A percentile compares a stretch with the other conserved stretches of the same genome.
Conservation (phyloP, 2,329 filamentous ascomycete genomes). For the Teratosphaeria zuluensis region DNA sequence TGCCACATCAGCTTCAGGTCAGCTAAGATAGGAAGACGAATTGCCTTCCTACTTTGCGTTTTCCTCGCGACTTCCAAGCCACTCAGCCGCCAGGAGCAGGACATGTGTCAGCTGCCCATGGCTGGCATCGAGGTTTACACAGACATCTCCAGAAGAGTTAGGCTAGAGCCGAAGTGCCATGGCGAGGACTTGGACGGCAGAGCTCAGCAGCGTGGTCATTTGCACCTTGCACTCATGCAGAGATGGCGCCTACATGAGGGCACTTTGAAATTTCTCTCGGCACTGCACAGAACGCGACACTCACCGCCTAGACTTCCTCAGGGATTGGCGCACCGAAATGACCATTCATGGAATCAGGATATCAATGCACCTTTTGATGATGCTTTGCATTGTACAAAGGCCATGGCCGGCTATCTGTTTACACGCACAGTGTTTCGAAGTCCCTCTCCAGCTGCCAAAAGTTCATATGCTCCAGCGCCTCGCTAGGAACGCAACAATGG, state of each 20-base stretch:
- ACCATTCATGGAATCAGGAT: no score
- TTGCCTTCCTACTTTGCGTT: neutral
- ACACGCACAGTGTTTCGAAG: neutral
- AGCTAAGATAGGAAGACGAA: neutral
- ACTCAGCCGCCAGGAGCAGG: neutral
- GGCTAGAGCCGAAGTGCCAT: no score
- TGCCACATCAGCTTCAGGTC: slow-evolving; percentile 1
- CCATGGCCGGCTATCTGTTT: neutral
- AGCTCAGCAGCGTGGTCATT: neutral
- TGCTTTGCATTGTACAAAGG: no score
- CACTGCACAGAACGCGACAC: neutral
- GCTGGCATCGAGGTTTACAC: no score
- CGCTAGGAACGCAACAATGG: neutral
- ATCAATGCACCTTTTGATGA: no score
- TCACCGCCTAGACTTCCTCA: no score
- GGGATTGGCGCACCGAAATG: no score
- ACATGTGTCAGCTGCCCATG: no score
- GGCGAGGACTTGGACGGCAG: neutral
- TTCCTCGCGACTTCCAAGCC: neutral
- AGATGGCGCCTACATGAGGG: neutral
- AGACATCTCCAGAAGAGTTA: no score
- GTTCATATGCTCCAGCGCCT: neutral
- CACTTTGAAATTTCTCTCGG: neutral
- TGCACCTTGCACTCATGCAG: slow-evolving; percentile 1
- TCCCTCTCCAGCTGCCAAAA: neutral